Evolutionary conservation across 768 basidiomycete species (phyloP), one percentile per base, ranked within the genome.

Genomic region (Macrolepiota dolichaula): DNA sequence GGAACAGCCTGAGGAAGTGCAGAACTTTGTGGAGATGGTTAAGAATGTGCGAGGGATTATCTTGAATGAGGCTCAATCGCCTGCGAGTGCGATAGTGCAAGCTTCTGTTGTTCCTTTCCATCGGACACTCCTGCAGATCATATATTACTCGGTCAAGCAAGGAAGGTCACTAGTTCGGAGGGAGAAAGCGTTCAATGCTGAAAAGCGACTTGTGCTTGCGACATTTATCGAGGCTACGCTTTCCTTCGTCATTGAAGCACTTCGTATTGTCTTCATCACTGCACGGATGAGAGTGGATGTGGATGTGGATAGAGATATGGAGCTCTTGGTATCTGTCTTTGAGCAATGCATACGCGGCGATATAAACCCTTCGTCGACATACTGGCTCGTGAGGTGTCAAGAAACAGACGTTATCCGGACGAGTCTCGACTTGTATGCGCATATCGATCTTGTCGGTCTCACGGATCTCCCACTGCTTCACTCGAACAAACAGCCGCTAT

Each of bases 381-480:
- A 84, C 22, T 98, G 96, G 96, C 78, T 98, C 44, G 79, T 87
- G 17, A 79, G 84, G 46, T 89, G 91, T 61, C 88, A 93, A 67
- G 91, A 94, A 69, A 86, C 86, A 29, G 89, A 92, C 67, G 81
- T 94, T 25, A 85, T 96, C 67, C 81, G 84, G 40, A 76, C 82
- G 3, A 93, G 91, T 65, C 77, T 96, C 27, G 86, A 93, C 42
- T 78, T 95, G 0, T 84, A 89, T 66, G 81, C 80, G 29, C 81
- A 83, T 59, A 82, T 84, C 32, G 89, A 94, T 65, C 74, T 94
- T 4, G 81, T 82, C 35, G 91, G 91, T 13, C 70, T 87, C 13
- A 85, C 88, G 12, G 87, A 92, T 64, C 71, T 90, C 0, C 76
- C 84, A 1, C 73, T 88, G 11, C 80, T 91, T 17, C 77, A 88